Evolutionary conservation across 2,329 filamentous ascomycete species (phyloP).

Genomic region (Colletotrichum brevisporum): DNA sequence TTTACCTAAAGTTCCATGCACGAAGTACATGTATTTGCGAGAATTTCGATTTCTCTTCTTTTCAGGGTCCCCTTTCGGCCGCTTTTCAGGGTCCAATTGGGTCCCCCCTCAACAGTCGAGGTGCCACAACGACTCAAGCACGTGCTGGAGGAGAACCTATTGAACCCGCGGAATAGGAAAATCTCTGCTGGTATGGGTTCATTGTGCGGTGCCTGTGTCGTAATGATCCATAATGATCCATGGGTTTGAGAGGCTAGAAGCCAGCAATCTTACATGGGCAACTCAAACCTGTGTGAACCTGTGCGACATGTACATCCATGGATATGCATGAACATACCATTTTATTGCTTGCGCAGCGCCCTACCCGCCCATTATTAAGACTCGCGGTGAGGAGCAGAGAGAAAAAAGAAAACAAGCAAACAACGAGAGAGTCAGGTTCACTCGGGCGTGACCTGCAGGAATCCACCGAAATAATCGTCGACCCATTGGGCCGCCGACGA

Average conservation of each 20-base stretch:
- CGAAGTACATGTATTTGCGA: not conserved
- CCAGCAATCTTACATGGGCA: too few species aligned
- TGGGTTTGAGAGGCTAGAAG: too few species aligned
- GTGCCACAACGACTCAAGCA: conserved; percentile 17
- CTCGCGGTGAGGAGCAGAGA: too few species aligned
- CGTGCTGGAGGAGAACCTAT: conserved; percentile 4
- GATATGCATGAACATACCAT: not conserved
- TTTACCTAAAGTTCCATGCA: conserved; percentile 23
- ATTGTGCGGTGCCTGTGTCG: conserved; percentile 2
- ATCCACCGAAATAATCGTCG: conserved; percentile 30
- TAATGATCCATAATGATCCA: conserved; percentile 2
- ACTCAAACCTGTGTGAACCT: too few species aligned
- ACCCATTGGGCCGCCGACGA: conserved; percentile 27
- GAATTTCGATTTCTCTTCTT: not conserved
- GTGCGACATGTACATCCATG: too few species aligned
- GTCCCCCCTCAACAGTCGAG: conserved; percentile 10
- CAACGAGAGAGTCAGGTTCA: not conserved
- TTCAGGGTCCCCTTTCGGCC: not conserved
- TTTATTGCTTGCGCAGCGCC: not conserved
- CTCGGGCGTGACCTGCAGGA: conserved; percentile 21
- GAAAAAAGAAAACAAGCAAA: conserved; percentile 1
- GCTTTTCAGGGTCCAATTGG: conserved; percentile 17
- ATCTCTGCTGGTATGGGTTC: conserved; percentile 20
- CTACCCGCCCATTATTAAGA: not conserved
- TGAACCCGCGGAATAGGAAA: conserved; percentile 1